Evolutionary conservation across 495 filamentous ascomycete genomes (phyloP).

Genomic region (Penicillium verhagenii): DNA sequence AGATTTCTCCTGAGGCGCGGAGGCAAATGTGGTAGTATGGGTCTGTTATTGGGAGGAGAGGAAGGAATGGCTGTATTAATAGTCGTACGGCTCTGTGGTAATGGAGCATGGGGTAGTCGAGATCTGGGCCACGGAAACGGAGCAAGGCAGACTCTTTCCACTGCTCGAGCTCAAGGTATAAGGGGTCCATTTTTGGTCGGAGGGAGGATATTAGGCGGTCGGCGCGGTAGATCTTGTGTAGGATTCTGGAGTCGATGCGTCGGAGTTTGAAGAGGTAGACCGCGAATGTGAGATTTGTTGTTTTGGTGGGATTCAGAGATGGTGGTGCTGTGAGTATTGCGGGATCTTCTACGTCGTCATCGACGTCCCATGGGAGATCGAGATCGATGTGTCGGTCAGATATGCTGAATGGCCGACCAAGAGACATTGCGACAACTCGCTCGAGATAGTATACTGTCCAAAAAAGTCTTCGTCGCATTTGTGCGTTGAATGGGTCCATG

Average conservation of each 20-base stretch:
- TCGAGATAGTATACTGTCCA: slow-evolving; percentile 57
- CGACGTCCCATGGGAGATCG: slow-evolving; percentile 46
- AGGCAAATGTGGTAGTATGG: slow-evolving; percentile 52
- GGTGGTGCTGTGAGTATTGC: slow-evolving; percentile 35
- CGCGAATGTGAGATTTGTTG: slow-evolving; percentile 46
- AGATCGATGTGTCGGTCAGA: slow-evolving; percentile 54
- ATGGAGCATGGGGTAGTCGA: slow-evolving; percentile 52
- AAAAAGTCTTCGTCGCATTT: slow-evolving; percentile 51
- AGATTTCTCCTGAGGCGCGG: slow-evolving; percentile 51
- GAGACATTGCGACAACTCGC: slow-evolving; percentile 48
- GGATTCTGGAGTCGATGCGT: slow-evolving; percentile 52
- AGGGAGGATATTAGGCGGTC: slow-evolving; percentile 47
- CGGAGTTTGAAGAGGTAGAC: slow-evolving; percentile 52
- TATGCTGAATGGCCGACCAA: slow-evolving; percentile 52
- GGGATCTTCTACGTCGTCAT: slow-evolving; percentile 48
- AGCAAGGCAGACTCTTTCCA: slow-evolving; percentile 47
- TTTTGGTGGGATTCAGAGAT: slow-evolving; percentile 23
- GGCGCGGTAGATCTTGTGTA: slow-evolving; percentile 55
- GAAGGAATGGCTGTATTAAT: slow-evolving; percentile 52
- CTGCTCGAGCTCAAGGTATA: slow-evolving; percentile 50
- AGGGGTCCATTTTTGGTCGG: slow-evolving; percentile 47
- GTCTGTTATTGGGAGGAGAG: slow-evolving; percentile 46
- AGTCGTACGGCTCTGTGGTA: slow-evolving; percentile 52
- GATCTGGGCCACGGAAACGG: slow-evolving; percentile 38
- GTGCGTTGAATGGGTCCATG: slow-evolving; percentile 45